Evolutionary conservation across 129 eudicot species (phyloP), one percentile per base, ranked within the genome.

Genomic region (Cynara cardunculus): DNA sequence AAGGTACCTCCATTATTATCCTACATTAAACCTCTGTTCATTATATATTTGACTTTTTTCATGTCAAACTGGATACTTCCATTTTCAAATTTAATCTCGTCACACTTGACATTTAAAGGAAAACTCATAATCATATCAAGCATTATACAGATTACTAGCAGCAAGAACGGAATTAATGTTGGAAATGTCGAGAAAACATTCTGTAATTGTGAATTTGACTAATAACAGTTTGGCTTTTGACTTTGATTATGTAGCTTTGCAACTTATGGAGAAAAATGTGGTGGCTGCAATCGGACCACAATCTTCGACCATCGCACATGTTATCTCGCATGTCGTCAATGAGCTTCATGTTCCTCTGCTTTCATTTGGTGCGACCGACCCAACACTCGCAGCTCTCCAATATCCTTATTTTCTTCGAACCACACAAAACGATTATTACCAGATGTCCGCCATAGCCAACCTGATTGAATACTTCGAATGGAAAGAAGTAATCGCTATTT

Each of bases 291-390:
- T 95, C 22, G 99, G 99, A 19, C 99, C 99, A 53, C 97, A 95
- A 31, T 92, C 97, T 6, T 95, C 99, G 3, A 97, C 97, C 2
- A 92, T 95, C 71, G 97, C 97, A 25, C 99, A 95, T 25, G 84
- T 83, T 10, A 92, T 92, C 83, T 90, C 99, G 24, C 89, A 88
- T 32, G 89, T 92, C 1, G 89, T 89, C 18, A 88, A 87, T 34
- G 99, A 92, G 87, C 97, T 95, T 84, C 93, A 89, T 18, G 92
- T 95, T n/a, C 99, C 99, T 19, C 88, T 92, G 32, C 85, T 95
- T 49, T 90, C 99, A 3, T 90, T 95, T 31, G 96, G 87, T 5
- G 99, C 97, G 0, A 95, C 99, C 2, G 99, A 95, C 31, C 99
- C 99, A 25, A 84, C 97, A 72, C 88, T 95, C 25, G 78, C 97